Evolutionary conservation across 176 grass and related monocot genomes (phyloP).

Genomic region (Poa pratensis): DNA sequence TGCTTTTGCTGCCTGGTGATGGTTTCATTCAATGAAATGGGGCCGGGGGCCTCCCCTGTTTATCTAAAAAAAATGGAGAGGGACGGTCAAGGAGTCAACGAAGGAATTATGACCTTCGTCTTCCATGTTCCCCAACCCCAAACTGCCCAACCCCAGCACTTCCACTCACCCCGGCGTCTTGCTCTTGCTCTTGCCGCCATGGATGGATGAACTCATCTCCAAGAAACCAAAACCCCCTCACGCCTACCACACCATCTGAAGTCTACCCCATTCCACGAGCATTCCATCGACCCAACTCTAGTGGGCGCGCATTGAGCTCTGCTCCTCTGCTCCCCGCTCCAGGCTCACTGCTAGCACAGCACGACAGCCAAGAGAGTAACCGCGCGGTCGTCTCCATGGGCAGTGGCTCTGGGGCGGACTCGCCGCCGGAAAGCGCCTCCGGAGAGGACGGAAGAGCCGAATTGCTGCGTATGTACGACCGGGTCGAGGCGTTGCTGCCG

Average conservation of each 20-base stretch:
- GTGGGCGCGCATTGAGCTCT: no score
- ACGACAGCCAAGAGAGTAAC: neutral
- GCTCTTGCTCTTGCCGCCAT: no score
- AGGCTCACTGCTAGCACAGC: neutral
- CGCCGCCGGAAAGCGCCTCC: neutral
- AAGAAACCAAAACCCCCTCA: neutral
- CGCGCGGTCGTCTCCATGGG: constrained; percentile 15
- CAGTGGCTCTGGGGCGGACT: neutral
- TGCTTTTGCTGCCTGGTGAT: no score
- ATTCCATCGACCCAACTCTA: neutral
- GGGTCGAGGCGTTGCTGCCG: constrained; percentile 44
- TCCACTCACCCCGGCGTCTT: no score
- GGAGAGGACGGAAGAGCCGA: neutral
- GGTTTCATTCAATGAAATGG: no score
- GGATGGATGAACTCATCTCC: neutral
- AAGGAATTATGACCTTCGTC: no score
- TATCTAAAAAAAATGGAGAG: no score
- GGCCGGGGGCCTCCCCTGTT: no score
- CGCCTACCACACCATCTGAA: neutral
- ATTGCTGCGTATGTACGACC: constrained; percentile 30
- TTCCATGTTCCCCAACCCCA: no score
- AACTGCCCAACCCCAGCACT: no score
- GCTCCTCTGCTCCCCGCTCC: neutral
- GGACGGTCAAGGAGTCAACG: no score
- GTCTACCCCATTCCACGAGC: neutral